phyloP scores from a whole-genome alignment of 2,329 filamentous ascomycete genomes.

The Blastomyces gilchristii region DNA sequence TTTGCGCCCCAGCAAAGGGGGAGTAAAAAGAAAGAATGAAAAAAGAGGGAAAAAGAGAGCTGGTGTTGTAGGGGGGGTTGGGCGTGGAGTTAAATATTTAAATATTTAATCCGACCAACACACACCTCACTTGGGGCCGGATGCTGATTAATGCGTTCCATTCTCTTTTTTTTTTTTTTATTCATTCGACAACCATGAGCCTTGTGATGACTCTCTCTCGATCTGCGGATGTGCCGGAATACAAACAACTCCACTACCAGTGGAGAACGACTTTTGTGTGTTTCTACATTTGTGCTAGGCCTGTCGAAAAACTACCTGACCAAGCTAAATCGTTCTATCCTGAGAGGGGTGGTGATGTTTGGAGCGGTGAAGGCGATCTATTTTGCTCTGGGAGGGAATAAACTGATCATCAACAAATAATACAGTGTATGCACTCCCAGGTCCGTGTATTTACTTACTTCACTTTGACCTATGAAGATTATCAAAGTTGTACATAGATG shows the following conservation, averaged over 20 bases:
- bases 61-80: not conserved
- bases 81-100: not conserved
- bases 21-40: not conserved
- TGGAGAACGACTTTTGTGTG: constrained; percentile 30
- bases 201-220: not conserved
- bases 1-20: not conserved
- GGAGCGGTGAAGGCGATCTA: not conserved
- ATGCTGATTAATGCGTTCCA: too few species aligned
- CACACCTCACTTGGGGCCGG: too few species aligned
- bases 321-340: not conserved
- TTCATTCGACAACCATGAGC: too few species aligned
- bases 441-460: too few species aligned
- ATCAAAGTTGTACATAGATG: not conserved
- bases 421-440: too few species aligned
- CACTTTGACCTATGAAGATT: not conserved
- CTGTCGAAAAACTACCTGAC: not conserved
- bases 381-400: too few species aligned
- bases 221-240: not conserved
- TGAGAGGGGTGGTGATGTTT: not conserved
- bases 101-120: too few species aligned
- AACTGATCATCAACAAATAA: not conserved
- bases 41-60: not conserved
- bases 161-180: too few species aligned
- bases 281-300: not conserved
- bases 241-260: constrained; percentile 24